These are phyloP conservation scores for Phytophthora multivora DNA, from an alignment of 352 stramenopile genomes.

Conservation along the genomic window DNA sequence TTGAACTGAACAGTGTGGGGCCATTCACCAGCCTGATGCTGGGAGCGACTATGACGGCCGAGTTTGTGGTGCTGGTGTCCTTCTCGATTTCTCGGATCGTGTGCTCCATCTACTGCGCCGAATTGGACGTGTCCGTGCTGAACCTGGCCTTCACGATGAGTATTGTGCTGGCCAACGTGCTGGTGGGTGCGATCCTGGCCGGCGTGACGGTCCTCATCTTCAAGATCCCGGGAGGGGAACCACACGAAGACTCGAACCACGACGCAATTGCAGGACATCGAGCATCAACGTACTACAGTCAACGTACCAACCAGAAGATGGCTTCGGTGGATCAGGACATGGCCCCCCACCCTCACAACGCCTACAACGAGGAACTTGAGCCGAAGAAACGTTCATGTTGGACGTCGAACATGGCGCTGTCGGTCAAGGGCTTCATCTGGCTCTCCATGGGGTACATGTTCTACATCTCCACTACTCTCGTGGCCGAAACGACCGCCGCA, in stretches of 20 bases:
- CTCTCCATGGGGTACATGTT: constrained; percentile 63
- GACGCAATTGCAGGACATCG: background rate
- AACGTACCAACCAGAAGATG: constrained; percentile 20
- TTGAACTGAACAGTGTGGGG: constrained; percentile 70
- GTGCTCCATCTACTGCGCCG: constrained; percentile 59
- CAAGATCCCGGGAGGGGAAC: constrained; percentile 42
- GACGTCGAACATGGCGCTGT: constrained; percentile 39
- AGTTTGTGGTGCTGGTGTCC: constrained; percentile 70
- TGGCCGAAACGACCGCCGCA: constrained; percentile 45
- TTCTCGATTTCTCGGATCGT: constrained; percentile 70
- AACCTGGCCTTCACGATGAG: constrained; percentile 63
- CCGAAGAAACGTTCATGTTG: constrained; percentile 8
- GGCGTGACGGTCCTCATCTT: constrained; percentile 62
- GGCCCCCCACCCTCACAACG: constrained; percentile 55
- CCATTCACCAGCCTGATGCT: constrained; percentile 79
- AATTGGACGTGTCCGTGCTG: constrained; percentile 53
- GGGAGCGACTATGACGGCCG: constrained; percentile 64
- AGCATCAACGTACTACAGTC: constrained; percentile 7
- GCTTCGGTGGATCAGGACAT: constrained; percentile 33
- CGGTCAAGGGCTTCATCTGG: constrained; percentile 69
- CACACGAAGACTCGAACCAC: background rate
- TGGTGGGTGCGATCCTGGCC: constrained; percentile 46
- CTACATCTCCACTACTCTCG: constrained; percentile 54
- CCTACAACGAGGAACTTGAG: constrained; percentile 38
- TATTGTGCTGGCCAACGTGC: constrained; percentile 56